Base-by-base conservation (phyloP, 352 stramenopile genomes). In the Globisporangium echinulatum region DNA sequence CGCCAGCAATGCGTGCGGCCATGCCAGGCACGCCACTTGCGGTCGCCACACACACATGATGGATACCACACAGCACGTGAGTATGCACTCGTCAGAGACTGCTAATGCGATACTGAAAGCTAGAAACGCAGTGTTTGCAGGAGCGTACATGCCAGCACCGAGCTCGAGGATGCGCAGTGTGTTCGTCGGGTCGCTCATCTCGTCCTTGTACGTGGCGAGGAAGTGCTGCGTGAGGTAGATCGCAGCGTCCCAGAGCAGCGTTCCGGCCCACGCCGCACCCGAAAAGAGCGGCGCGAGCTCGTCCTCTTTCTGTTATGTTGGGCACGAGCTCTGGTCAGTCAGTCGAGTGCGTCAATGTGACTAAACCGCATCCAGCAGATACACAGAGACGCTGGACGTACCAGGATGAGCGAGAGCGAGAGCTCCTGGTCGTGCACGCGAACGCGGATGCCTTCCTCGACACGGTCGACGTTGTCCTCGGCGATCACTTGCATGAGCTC, bases 211-310 rank as follows among this genome's bases (percentile, higher is more conserved):
- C 52, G 82, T 70, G 44, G 54, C 56, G 36, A 91, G 50, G 7
- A 93, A 77, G 47, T 83, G 66, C 19, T 73, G 66, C 19, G 81
- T 69, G 50, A 93, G 69, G 54, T 88, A 71, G 58, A 89, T 72
- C 1, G 87, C 88, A 1, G 90, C 90, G 15, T 90, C 80, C 90
- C 90, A 97, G 42, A 97, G 54, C 19, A 97, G 74, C 33, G 94
- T 98, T 1, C 94, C 94, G 5, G 94, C 94, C 94, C 94, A 98
- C 44, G 87, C 79, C 7, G 88, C 90, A 8, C 94, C 94, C 19
- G 91, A 94, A 73, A 98, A 98, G 7, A 98, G 68, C 36, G 94
- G 94, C 37, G 91, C 91, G 33, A 98, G 77, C 54, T 96, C 86
- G 61, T 96, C 76, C 62, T 85, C 78, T 77, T 87, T 75, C 83